Evolutionary conservation across 257 asterid species (phyloP), one percentile per base, ranked within the genome.

Genomic region (Solanum pennellii): DNA sequence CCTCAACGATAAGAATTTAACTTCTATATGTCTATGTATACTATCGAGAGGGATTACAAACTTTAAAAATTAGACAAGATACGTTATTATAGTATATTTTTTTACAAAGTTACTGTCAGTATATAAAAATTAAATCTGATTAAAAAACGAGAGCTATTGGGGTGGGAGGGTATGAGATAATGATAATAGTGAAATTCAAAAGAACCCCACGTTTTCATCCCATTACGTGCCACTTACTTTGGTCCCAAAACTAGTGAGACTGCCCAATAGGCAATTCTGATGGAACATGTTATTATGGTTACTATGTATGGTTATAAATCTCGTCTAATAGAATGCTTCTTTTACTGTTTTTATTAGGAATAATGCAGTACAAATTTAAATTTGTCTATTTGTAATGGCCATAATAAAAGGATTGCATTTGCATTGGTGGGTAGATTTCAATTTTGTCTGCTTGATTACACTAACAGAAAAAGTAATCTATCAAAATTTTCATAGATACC

Each of bases 161-260:
- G 86, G 37, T 12, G 52, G 44, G 80, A 83, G 69, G 83, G 76
- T 72, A 84, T 84, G 59, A 60, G 62, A 60, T 44, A 31, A 69
- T 82, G 68, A 86, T 39, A 83, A 89, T 80, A 79, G 87, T 90
- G 82, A 66, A 86, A 87, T 76, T 86, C 59, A 15, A 68, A 35
- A 65, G 72, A 41, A 71, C 5, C 82, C 86, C 88, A 85, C 56
- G 83, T 65, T 60, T 71, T 85, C 77, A 44, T 89, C 87, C 85
- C 89, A 87, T 87, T 89, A 62, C 88, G 23, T 73, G 52, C 88
- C 92, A 89, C 93, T 89, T 86, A 20, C 89, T 44, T 77, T 91
- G 89, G 93, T 89, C 89, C 90, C 89, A 39, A 49, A 66, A 37
- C 29, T 69, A 42, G 83, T 60, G 75, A 12, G 76, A 75, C 56